Conservation (phyloP, 495 filamentous ascomycete genomes). For the Penicilliopsis zonata region DNA sequence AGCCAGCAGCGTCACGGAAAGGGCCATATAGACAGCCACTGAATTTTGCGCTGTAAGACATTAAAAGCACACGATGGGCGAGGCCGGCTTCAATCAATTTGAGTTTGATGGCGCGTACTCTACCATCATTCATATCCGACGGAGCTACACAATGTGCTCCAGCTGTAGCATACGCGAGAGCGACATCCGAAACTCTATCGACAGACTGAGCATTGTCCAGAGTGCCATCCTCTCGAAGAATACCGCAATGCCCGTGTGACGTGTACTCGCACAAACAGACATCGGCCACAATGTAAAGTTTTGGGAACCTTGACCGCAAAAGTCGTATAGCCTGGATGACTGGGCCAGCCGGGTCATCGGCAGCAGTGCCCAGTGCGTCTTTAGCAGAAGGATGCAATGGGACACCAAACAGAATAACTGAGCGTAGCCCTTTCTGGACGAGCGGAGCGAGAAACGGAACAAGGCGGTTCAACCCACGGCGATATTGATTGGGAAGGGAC, state of each 20-base stretch:
- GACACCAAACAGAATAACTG: conserved; percentile 93
- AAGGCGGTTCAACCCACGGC: conserved; percentile 76
- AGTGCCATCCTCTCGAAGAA: conserved; percentile 79
- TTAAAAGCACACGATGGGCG: conserved; percentile 77
- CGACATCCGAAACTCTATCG: conserved; percentile 86
- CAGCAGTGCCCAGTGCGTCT: conserved; percentile 83
- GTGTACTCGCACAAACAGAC: conserved; percentile 99
- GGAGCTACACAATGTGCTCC: conserved; percentile 95
- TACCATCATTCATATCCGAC: conserved; percentile 97
- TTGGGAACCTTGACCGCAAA: conserved; percentile 69
- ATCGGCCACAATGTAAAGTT: conserved; percentile 80
- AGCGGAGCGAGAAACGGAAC: conserved; percentile 76
- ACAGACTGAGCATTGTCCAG: conserved; percentile 88
- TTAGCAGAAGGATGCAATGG: conserved; percentile 69
- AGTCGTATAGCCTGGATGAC: conserved; percentile 78
- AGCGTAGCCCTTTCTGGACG: conserved; percentile 74
- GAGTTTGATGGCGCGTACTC: conserved; percentile 90
- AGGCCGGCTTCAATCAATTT: conserved; percentile 88
- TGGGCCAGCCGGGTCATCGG: conserved; percentile 85
- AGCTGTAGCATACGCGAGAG: conserved; percentile 81
- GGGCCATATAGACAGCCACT: conserved; percentile 92
- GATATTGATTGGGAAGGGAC: conserved; percentile 78
- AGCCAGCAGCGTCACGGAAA: conserved; percentile 93
- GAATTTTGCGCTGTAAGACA: conserved; percentile 98
- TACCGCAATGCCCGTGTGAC: conserved; percentile 96